phyloP scores from a whole-genome alignment of 2,329 filamentous ascomycete species.

The Exophiala viscosa region DNA sequence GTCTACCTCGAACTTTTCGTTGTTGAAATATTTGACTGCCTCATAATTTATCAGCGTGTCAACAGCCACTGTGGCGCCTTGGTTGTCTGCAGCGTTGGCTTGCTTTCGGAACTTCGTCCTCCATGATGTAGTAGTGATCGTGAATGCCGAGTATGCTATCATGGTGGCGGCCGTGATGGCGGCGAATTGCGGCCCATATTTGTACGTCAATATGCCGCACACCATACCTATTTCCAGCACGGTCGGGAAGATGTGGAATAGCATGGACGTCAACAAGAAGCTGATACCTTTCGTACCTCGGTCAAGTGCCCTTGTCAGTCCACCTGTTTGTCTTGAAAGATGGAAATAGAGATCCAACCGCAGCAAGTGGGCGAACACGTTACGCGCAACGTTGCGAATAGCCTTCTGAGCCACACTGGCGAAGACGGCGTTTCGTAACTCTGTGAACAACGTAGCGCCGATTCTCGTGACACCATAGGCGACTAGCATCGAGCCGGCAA shows the following conservation, averaged over 20 bases:
- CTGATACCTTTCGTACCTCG: conserved; percentile 97
- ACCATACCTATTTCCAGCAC: conserved; percentile 92
- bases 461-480: conserved; percentile 83
- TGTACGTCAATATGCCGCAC: conserved; percentile 92
- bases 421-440: conserved; percentile 92
- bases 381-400: conserved; percentile 82
- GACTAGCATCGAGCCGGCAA: conserved; percentile 88
- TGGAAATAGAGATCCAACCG: conserved; percentile 91
- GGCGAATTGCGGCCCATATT: conserved; percentile 89
- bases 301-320: conserved; percentile 88
- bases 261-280: conserved; percentile 95
- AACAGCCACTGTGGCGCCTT: conserved; percentile 88
- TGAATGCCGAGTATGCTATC: conserved; percentile 93
- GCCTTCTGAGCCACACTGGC: conserved; percentile 96
- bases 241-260: conserved; percentile 93
- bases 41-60: conserved; percentile 99
- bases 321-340: conserved; percentile 88
- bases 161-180: conserved; percentile 87
- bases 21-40: conserved; percentile 99
- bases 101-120: conserved; percentile 92
- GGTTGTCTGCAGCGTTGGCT: conserved; percentile 94
- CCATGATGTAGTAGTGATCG: conserved; percentile 94
- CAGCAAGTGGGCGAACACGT: conserved; percentile 87
- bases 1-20: conserved; percentile 88
- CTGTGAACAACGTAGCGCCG: conserved; percentile 84